Percentiles rank a stretch among this genome's conserved stretches.
phyloP scores from a whole-genome alignment of 2,329 filamentous ascomycete species.

The Lasiodiplodia sp. region DNA sequence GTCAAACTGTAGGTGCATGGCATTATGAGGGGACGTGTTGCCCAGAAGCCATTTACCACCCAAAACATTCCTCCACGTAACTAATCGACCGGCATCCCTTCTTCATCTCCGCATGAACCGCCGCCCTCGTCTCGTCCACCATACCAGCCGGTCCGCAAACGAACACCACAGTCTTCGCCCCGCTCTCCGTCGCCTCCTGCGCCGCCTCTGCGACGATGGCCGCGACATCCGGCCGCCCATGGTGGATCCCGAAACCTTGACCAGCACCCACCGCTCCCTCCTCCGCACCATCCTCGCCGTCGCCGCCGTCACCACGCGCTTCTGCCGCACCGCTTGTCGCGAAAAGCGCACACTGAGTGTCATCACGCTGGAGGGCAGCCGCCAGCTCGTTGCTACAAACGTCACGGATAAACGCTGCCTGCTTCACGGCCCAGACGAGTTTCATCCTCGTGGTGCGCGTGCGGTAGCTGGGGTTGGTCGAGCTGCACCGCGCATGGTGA shows the following conservation, averaged over 20 bases:
- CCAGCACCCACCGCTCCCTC: slow-evolving; percentile 3
- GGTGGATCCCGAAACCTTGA: slow-evolving; percentile 36
- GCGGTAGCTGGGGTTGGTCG: slow-evolving; percentile 30
- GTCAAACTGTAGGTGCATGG: too few relatives aligned
- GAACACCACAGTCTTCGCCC: slow-evolving; percentile 47
- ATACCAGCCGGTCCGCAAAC: slow-evolving; percentile 56
- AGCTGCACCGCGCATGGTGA: slow-evolving; percentile 11
- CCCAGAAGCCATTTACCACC: slow-evolving; percentile 49
- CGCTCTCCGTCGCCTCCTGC: slow-evolving; percentile 38
- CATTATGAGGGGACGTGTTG: too few relatives aligned
- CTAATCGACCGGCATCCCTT: slow-evolving; percentile 45
- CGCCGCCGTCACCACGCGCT: neutral
- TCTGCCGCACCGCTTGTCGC: slow-evolving; percentile 24
- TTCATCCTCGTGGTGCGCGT: slow-evolving; percentile 36
- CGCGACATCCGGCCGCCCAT: slow-evolving; percentile 50
- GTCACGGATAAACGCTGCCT: slow-evolving; percentile 39
- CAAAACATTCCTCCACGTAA: slow-evolving; percentile 59
- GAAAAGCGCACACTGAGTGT: slow-evolving; percentile 32
- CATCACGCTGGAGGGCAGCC: slow-evolving; percentile 34
- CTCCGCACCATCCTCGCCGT: slow-evolving; percentile 1
- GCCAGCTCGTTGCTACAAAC: slow-evolving; percentile 37
- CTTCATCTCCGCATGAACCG: slow-evolving; percentile 47
- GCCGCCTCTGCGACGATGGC: slow-evolving; percentile 45
- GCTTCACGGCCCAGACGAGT: slow-evolving; percentile 46
- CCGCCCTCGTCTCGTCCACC: slow-evolving; percentile 54